These are phyloP conservation scores for Tuber melanosporum DNA, from an alignment of 495 filamentous ascomycete genomes.

Conservation along the genomic window DNA sequence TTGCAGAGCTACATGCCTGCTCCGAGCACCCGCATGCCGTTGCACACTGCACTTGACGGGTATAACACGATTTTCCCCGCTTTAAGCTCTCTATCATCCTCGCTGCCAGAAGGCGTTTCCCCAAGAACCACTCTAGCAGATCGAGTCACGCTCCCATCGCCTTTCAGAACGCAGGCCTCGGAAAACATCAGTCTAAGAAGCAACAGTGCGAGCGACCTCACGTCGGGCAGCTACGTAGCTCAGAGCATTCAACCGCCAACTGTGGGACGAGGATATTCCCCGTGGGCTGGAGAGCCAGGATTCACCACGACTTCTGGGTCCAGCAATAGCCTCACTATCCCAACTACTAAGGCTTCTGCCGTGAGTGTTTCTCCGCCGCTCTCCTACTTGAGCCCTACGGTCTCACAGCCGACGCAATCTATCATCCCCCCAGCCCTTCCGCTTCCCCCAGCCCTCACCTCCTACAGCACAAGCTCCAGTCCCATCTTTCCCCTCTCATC, in stretches of 20 bases:
- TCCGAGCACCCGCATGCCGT: background rate
- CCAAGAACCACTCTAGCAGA: slow-evolving; percentile 14
- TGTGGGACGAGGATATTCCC: slow-evolving; percentile 21
- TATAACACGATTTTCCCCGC: slow-evolving; percentile 34
- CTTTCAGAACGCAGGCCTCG: slow-evolving; percentile 27
- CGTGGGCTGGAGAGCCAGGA: slow-evolving; percentile 21
- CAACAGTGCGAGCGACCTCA: slow-evolving; percentile 6
- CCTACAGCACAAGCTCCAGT: slow-evolving; percentile 11
- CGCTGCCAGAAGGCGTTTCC: slow-evolving; percentile 34
- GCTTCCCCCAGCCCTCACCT: background rate
- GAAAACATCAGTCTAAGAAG: slow-evolving; percentile 15
- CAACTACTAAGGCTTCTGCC: background rate
- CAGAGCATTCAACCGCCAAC: slow-evolving; percentile 13
- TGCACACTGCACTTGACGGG: slow-evolving; percentile 15
- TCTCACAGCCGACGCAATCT: slow-evolving; percentile 2
- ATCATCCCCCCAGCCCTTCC: slow-evolving; percentile 14
- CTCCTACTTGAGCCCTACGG: slow-evolving; percentile 3
- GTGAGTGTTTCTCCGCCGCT: slow-evolving; percentile 7
- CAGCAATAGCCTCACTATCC: background rate
- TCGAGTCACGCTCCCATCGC: slow-evolving; percentile 30
- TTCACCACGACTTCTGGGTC: slow-evolving; percentile 17
- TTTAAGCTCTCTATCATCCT: slow-evolving; percentile 29
- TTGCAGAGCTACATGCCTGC: slow-evolving; percentile 28
- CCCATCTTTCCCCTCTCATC: slow-evolving; percentile 26
- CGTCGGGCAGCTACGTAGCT: slow-evolving; percentile 10